phyloP scores from a whole-genome alignment of 2,329 filamentous ascomycete genomes.

The Aspergillus sp. region DNA sequence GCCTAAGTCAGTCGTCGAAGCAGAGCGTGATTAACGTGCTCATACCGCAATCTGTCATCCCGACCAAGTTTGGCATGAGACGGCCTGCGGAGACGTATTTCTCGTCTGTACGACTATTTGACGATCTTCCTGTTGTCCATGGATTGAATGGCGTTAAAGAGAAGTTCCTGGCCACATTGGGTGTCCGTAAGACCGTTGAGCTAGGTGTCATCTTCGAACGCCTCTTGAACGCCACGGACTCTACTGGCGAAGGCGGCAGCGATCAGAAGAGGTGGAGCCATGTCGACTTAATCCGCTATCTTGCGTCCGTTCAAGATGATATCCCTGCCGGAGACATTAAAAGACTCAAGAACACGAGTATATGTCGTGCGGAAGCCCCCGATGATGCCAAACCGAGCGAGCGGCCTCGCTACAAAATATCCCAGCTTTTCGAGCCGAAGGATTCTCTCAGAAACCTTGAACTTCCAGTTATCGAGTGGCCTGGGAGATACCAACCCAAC shows the following conservation, averaged over 20 bases:
- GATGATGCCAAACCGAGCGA: constrained; percentile 46
- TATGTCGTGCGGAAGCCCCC: constrained; percentile 66
- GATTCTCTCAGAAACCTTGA: constrained; percentile 58
- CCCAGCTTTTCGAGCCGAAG: constrained; percentile 73
- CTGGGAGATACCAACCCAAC: constrained; percentile 55
- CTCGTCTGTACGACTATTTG: constrained; percentile 84
- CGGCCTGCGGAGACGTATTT: constrained; percentile 84
- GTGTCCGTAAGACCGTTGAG: constrained; percentile 91
- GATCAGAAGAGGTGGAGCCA: constrained; percentile 67
- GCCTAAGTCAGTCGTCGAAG: constrained; percentile 58
- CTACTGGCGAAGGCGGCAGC: constrained; percentile 38
- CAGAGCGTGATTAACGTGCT: constrained; percentile 56
- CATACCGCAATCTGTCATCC: constrained; percentile 63
- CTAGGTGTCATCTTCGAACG: constrained; percentile 86
- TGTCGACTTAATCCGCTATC: constrained; percentile 86
- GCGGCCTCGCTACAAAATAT: constrained; percentile 57
- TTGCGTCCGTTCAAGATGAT: constrained; percentile 79
- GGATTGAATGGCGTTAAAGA: constrained; percentile 75
- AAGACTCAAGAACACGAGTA: constrained; percentile 64
- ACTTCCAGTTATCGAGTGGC: constrained; percentile 75
- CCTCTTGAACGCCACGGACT: constrained; percentile 54
- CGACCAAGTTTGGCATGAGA: constrained; percentile 83
- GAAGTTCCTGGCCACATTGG: constrained; percentile 72
- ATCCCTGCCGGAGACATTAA: constrained; percentile 76
- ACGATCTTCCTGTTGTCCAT: constrained; percentile 76